Base-by-base conservation (phyloP, 148 eudicot genomes). In the Bassia scoparia region DNA sequence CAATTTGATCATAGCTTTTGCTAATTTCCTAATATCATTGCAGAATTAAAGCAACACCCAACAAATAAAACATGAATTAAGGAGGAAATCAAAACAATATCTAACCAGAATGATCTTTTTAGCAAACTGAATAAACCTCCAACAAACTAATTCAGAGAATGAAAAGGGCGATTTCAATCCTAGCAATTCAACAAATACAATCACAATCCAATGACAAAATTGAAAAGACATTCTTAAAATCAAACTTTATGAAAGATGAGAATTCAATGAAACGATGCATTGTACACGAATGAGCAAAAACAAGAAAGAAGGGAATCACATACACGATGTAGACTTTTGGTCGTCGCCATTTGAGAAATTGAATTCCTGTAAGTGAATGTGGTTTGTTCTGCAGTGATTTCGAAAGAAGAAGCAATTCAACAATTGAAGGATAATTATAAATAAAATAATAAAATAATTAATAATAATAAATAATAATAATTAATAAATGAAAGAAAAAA, bases 321-420 rank as follows among this genome's bases (percentile, higher is more conserved):
- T 85, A 87, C 90, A 89, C 88, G 48, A 89, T 82, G 69, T 87
- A 89, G 37, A 89, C 78, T 79, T 85, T 89, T 79, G n/a, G n/a
- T n/a, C n/a, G 87, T 76, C 1, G 86, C 89, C 90, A 89, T 89
- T 79, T 21, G 26, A 53, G 58, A 56, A 43, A 52, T 0, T 27
- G 21, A 43, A 24, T 0, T 62, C 3, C 38, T 31, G 2, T 11
- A 1, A 9, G 5, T 30, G 5, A 29, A 20, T 34, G 44, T 35
- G 46, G 48, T 23, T 37, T 9, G 1, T 23, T 64, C 16, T n/a
- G 48, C 17, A 64, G 12, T 38, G 9, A 1, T 30, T 20, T 29
- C 11, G 11, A 5, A 10, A 16, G 10, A 0, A 2, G 2, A 11
- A 2, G 3, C 4, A 55, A 26, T 23, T 2, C 2, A n/a, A 24